phyloP scores from a whole-genome alignment of 257 asterid species.

The Prunella vulgaris region DNA sequence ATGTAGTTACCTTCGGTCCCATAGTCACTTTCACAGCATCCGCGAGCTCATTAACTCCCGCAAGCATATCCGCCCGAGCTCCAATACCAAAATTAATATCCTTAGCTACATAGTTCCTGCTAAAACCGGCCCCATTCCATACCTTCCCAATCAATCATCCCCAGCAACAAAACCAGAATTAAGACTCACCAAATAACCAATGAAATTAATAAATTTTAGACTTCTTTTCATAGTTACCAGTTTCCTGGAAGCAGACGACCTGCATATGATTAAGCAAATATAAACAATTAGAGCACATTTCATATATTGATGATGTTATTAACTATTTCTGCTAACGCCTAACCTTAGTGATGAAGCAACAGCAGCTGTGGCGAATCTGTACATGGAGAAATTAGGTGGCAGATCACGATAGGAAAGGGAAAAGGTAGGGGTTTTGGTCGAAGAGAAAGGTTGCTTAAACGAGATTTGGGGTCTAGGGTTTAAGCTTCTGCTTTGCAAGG shows the following conservation, averaged over 20 bases:
- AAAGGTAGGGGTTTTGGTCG: not conserved
- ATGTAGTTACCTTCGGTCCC: conserved; percentile 78
- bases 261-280: conserved; percentile 26
- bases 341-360: conserved; percentile 69
- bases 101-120: conserved; percentile 83
- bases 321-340: not conserved
- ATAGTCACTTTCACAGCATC: conserved; percentile 94
- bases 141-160: conserved; percentile 38
- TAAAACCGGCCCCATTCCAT: conserved; percentile 39
- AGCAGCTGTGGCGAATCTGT: conserved; percentile 56
- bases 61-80: conserved; percentile 79
- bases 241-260: conserved; percentile 61
- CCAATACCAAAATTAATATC: conserved; percentile 67
- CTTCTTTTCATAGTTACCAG: conserved; percentile 33
- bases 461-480: conserved; percentile 33
- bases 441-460: not conserved
- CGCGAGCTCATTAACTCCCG: conserved; percentile 86
- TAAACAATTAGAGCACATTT: not conserved
- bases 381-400: conserved; percentile 32
- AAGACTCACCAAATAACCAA: not conserved
- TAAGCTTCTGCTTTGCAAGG: conserved; percentile 29
- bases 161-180: not conserved
- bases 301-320: not conserved
- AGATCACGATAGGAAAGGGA: not conserved
- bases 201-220: not conserved